A percentile compares a stretch with the other conserved stretches of the same genome.
Evolutionary conservation across 805 yeast genomes (phyloP).

Genomic region (Candida dajiaensis): DNA sequence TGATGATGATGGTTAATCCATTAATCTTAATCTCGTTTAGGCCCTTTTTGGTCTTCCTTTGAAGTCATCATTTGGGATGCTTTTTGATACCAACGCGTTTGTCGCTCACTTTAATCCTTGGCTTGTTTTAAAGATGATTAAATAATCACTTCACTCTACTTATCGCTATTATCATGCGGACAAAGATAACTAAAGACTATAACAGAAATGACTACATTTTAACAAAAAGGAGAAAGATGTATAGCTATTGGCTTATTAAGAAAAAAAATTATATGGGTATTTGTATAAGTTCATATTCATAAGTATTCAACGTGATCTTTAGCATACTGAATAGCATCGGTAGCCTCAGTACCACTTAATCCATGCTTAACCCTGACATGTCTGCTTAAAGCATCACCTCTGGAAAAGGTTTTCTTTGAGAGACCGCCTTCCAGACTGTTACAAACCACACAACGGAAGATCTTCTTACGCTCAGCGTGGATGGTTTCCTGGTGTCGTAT

Average conservation of each 20-base stretch:
- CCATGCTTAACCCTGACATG: conserved; percentile 92
- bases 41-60: too few relatives aligned
- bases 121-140: too few relatives aligned
- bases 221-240: background rate
- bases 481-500: conserved; percentile 95
- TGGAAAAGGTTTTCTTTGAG: conserved; percentile 71
- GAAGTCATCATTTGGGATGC: too few relatives aligned
- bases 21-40: too few relatives aligned
- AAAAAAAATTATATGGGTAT: background rate
- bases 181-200: too few relatives aligned
- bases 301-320: conserved; percentile 67
- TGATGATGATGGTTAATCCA: too few relatives aligned
- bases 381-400: conserved; percentile 91
- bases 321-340: conserved; percentile 66
- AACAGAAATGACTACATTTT: background rate
- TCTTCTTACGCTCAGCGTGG: conserved; percentile 81
- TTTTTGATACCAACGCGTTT: too few relatives aligned
- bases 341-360: conserved; percentile 57
- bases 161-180: too few relatives aligned
- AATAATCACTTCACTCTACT: too few relatives aligned
- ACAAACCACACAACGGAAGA: conserved; percentile 83
- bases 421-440: conserved; percentile 37
- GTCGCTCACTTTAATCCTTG: too few relatives aligned
- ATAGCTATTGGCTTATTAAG: background rate
- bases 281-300: background rate